Conservation (phyloP, 129 eudicot genomes). For the Kitagawia praeruptora region DNA sequence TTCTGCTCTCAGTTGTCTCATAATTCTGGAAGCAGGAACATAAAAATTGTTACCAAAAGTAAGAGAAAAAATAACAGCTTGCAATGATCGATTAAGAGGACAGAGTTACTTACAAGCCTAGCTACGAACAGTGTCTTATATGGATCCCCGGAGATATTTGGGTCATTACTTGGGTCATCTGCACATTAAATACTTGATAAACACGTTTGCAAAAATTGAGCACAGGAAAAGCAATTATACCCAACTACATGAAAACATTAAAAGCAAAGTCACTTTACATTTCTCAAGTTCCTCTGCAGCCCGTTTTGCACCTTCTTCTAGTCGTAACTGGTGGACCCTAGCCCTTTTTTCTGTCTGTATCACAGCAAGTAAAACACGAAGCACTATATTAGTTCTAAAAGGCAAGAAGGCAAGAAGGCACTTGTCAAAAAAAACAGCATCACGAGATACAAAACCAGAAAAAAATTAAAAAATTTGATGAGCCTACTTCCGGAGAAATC, state of each 20-base stretch:
- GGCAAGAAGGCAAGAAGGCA: not conserved
- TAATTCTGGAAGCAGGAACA: conserved; percentile 52
- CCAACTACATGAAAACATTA: not conserved
- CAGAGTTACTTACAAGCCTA: conserved; percentile 62
- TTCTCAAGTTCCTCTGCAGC: conserved; percentile 94
- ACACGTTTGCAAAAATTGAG: not conserved
- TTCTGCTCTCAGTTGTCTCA: conserved; percentile 97
- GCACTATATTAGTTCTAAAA: not conserved
- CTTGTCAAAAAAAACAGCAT: not conserved
- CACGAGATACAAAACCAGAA: not conserved
- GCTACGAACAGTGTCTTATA: conserved; percentile 92
- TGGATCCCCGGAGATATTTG: conserved; percentile 94
- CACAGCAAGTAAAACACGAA: conserved; percentile 4
- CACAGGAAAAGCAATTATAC: not conserved
- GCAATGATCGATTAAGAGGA: conserved; percentile 7
- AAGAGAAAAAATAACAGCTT: not conserved
- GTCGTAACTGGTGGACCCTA: conserved; percentile 69
- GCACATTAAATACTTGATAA: conserved; percentile 17
- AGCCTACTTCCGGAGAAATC: not conserved
- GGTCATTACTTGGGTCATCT: conserved; percentile 83
- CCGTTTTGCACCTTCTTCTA: conserved; percentile 89
- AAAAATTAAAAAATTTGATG: not conserved
- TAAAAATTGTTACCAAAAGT: conserved; percentile 5
- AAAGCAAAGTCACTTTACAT: conserved; percentile 33
- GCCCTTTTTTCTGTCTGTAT: conserved; percentile 68